Percentiles rank a stretch among this genome's conserved stretches.
Conservation (phyloP, 345 rosid genomes). For the Camelina laxa region DNA sequence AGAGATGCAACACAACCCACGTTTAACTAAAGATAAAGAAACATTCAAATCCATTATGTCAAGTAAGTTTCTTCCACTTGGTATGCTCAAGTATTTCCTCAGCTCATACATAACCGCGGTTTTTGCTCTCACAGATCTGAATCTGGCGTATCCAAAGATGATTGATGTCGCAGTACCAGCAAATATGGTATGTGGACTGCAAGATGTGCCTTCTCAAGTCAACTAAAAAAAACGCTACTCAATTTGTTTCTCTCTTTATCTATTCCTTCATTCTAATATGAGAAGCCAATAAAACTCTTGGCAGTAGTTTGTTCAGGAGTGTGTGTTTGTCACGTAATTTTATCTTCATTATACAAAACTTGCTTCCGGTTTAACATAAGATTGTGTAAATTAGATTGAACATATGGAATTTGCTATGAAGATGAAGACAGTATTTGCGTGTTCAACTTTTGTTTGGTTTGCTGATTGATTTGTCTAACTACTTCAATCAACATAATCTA, state of each 20-base stretch:
- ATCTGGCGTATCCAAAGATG: constrained; percentile 88
- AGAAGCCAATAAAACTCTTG: constrained; percentile 8
- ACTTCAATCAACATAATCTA: constrained; percentile 7
- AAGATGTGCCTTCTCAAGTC: constrained; percentile 51
- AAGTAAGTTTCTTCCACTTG: constrained; percentile 55
- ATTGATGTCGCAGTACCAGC: constrained; percentile 86
- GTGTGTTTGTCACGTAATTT: background rate
- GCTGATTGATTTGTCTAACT: constrained; percentile 6
- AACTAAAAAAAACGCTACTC: constrained; percentile 6
- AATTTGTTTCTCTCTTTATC: background rate
- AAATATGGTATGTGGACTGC: constrained; percentile 88
- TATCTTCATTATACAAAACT: background rate
- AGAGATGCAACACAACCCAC: constrained; percentile 76
- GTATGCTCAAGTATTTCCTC: background rate
- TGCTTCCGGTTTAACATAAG: constrained; percentile 1
- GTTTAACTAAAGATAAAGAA: constrained; percentile 87
- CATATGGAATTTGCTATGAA: constrained; percentile 10
- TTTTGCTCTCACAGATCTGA: constrained; percentile 64
- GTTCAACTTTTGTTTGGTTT: constrained; percentile 36
- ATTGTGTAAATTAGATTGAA: constrained; percentile 1
- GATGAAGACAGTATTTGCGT: constrained; percentile 19
- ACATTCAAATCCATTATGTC: constrained; percentile 80
- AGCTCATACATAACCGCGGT: background rate
- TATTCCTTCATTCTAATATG: background rate
- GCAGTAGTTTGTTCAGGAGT: background rate